These are phyloP conservation scores for Lotmaria passim DNA, from an alignment of 208 protist species.

Conservation along the genomic window DNA sequence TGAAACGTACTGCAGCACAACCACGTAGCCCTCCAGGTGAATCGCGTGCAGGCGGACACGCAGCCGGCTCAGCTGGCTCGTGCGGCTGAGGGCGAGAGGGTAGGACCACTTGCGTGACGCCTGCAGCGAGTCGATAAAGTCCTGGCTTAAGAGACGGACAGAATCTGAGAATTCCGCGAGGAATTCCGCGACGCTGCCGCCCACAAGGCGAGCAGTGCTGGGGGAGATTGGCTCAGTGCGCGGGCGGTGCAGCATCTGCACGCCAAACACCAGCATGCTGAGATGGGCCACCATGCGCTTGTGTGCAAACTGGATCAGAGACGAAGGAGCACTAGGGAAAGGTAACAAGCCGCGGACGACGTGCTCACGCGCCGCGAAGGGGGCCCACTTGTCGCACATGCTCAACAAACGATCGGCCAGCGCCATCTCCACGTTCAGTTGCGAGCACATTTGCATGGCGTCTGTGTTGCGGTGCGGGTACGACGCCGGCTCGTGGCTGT, in stretches of 20 bases:
- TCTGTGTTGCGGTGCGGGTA: slow-evolving; percentile 26
- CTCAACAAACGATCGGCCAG: slow-evolving; percentile 22
- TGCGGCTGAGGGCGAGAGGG: slow-evolving; percentile 26
- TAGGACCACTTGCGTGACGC: slow-evolving; percentile 41
- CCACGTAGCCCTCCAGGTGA: slow-evolving; percentile 37
- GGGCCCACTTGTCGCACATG: slow-evolving; percentile 47
- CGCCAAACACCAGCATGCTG: slow-evolving; percentile 38
- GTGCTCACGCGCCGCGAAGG: slow-evolving; percentile 28
- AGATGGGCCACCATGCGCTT: slow-evolving; percentile 33
- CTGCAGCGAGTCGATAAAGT: slow-evolving; percentile 48
- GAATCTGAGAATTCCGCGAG: slow-evolving; percentile 34
- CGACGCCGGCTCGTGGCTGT: slow-evolving; percentile 1
- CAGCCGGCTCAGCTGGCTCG: slow-evolving; percentile 38
- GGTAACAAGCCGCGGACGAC: slow-evolving; percentile 29
- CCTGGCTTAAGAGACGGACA: slow-evolving; percentile 32
- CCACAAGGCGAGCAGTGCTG: slow-evolving; percentile 12
- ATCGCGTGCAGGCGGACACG: slow-evolving; percentile 32
- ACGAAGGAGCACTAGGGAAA: slow-evolving; percentile 28
- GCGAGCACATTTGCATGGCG: slow-evolving; percentile 40
- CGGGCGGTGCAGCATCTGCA: slow-evolving; percentile 43
- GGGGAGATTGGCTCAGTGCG: slow-evolving; percentile 14
- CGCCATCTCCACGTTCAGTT: slow-evolving; percentile 35
- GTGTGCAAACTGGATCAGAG: slow-evolving; percentile 24
- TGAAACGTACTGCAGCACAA: slow-evolving; percentile 22
- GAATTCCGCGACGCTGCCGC: slow-evolving; percentile 31